phyloP scores from a whole-genome alignment of 208 protist genomes.

The Leishmania arabica region DNA sequence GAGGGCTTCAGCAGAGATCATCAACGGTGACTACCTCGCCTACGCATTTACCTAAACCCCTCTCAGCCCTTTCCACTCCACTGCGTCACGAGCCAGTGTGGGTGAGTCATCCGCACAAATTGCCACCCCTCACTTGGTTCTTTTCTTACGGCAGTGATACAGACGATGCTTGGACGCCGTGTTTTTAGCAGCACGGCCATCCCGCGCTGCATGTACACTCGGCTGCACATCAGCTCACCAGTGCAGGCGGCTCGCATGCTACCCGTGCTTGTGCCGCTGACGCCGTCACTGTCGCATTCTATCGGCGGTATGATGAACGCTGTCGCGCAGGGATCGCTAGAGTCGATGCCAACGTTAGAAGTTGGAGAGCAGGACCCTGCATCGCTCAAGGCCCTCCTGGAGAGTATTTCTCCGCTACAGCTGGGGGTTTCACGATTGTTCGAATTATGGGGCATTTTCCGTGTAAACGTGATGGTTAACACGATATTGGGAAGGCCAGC shows the following conservation, averaged over 20 bases:
- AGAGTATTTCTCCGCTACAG: constrained; percentile 49
- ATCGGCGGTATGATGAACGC: constrained; percentile 20
- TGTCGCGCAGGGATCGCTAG: constrained; percentile 9
- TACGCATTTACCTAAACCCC: neutral
- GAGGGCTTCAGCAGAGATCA: neutral
- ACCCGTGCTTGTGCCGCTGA: constrained; percentile 57
- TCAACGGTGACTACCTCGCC: neutral
- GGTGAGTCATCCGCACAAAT: neutral
- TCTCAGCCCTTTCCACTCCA: neutral
- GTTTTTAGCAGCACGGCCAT: constrained; percentile 77
- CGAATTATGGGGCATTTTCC: constrained; percentile 87
- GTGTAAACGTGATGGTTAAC: constrained; percentile 41
- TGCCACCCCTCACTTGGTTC: neutral
- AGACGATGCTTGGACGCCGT: constrained; percentile 69
- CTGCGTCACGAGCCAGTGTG: neutral
- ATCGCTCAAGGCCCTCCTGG: constrained; percentile 47
- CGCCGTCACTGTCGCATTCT: constrained; percentile 27
- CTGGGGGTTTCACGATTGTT: constrained; percentile 70
- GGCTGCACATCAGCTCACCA: constrained; percentile 67
- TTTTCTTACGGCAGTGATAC: neutral
- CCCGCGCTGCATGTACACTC: constrained; percentile 70
- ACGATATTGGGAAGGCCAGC: neutral
- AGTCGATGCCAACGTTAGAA: constrained; percentile 27
- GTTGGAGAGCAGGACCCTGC: constrained; percentile 41
- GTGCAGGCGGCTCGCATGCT: constrained; percentile 65